A percentile compares a stretch with the other conserved stretches of the same genome.
Conservation (phyloP, 352 stramenopile species). For the Globisporangium carolinianum region DNA sequence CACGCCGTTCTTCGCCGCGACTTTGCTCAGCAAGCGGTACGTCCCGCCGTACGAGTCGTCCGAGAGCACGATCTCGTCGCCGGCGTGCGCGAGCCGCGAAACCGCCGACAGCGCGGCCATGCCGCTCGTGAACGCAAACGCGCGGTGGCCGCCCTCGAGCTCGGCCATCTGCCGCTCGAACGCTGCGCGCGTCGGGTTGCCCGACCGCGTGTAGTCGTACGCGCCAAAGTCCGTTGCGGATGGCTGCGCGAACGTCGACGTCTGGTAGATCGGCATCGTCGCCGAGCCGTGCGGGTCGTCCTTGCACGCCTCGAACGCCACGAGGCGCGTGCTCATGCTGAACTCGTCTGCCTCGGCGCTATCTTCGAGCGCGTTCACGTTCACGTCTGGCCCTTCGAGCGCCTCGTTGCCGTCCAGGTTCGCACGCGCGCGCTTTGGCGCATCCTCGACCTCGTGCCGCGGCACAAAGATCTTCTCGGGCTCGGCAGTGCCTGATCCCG, state of each 20-base stretch:
- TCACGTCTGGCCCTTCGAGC: slow-evolving; percentile 31
- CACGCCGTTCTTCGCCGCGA: slow-evolving; percentile 82
- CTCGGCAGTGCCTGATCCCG: slow-evolving; percentile 43
- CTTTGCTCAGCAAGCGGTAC: slow-evolving; percentile 87
- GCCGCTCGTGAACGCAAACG: slow-evolving; percentile 91
- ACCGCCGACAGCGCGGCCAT: slow-evolving; percentile 95
- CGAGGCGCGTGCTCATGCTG: slow-evolving; percentile 65
- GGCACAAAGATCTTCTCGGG: slow-evolving; percentile 76
- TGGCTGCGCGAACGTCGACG: slow-evolving; percentile 85
- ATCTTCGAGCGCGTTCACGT: slow-evolving; percentile 25
- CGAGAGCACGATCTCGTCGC: slow-evolving; percentile 91
- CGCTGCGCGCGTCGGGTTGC: slow-evolving; percentile 90
- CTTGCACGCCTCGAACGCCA: slow-evolving; percentile 78
- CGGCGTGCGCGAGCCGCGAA: slow-evolving; percentile 82
- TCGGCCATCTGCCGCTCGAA: slow-evolving; percentile 91
- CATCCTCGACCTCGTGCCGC: slow-evolving; percentile 48
- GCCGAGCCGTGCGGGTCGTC: slow-evolving; percentile 87
- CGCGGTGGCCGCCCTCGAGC: slow-evolving; percentile 59
- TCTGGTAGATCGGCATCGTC: slow-evolving; percentile 92
- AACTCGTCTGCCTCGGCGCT: slow-evolving; percentile 36
- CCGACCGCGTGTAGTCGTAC: slow-evolving; percentile 93
- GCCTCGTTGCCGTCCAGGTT: slow-evolving; percentile 76
- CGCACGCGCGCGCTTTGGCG: slow-evolving; percentile 39
- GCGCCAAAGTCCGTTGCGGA: slow-evolving; percentile 85
- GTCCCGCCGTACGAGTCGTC: slow-evolving; percentile 97